phyloP scores from a whole-genome alignment of 768 basidiomycete species.

The Lactifluus echinatus region DNA sequence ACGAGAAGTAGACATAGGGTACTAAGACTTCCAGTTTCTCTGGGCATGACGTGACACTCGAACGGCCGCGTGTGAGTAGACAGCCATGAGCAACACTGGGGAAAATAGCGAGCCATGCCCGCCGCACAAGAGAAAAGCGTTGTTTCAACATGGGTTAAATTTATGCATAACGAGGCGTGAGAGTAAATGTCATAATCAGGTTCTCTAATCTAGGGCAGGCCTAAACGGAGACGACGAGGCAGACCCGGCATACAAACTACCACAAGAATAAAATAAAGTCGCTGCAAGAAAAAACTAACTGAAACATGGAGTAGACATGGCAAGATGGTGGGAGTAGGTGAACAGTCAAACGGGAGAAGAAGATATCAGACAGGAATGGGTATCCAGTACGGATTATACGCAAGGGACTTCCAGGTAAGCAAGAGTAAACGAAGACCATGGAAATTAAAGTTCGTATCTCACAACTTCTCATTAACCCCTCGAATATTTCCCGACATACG shows the following conservation, averaged over 20 bases:
- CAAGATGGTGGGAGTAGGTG: not conserved
- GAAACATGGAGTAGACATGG: slow-evolving; percentile 7
- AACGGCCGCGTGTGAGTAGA: slow-evolving; percentile 56
- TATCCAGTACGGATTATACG: slow-evolving; percentile 9
- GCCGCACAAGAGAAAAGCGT: slow-evolving; percentile 58
- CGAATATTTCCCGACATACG: not conserved
- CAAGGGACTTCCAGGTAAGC: not conserved
- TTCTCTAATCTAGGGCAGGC: not conserved
- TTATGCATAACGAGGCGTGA: not conserved
- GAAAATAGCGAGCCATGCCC: slow-evolving; percentile 60
- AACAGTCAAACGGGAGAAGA: not conserved
- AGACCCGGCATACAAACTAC: slow-evolving; percentile 12
- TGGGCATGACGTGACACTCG: slow-evolving; percentile 84
- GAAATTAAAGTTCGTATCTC: not conserved
- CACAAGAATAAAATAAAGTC: slow-evolving; percentile 10
- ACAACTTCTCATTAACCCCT: not conserved
- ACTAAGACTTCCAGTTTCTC: slow-evolving; percentile 71
- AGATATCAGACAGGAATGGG: slow-evolving; percentile 3
- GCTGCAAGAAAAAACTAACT: slow-evolving; percentile 3
- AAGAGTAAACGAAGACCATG: not conserved
- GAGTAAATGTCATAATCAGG: not conserved
- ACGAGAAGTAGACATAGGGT: slow-evolving; percentile 51
- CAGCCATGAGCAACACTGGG: slow-evolving; percentile 89
- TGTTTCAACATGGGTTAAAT: not conserved
- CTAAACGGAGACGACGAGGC: not conserved